These are phyloP conservation scores for Colletotrichum chrysophilum DNA, from an alignment of 2,329 filamentous ascomycete species.

Conservation along the genomic window DNA sequence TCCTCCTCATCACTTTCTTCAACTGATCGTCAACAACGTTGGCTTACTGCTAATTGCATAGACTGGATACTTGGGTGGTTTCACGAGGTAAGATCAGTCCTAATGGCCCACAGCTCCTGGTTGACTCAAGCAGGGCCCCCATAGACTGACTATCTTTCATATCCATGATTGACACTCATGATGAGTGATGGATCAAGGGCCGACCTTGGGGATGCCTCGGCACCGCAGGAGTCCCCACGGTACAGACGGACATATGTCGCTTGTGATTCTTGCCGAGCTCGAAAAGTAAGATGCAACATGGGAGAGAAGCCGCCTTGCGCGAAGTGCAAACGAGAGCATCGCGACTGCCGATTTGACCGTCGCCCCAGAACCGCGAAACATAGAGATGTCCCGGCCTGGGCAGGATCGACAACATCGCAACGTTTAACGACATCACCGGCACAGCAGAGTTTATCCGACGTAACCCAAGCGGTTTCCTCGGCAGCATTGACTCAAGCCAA, in stretches of 20 bases:
- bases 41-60: not conserved
- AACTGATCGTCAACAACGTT: not conserved
- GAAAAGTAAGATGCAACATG: slow-evolving; percentile 18
- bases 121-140: not conserved
- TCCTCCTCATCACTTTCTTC: not conserved
- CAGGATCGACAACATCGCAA: not conserved
- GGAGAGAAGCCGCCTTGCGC: slow-evolving; percentile 18
- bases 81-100: not conserved
- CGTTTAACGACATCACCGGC: not conserved
- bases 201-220: not conserved
- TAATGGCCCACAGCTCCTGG: not conserved
- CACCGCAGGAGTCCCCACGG: not conserved
- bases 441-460: not conserved
- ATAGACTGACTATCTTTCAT: not conserved
- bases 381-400: slow-evolving; percentile 13
- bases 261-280: slow-evolving; percentile 16
- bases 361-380: slow-evolving; percentile 6
- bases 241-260: slow-evolving; percentile 16
- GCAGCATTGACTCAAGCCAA: not conserved
- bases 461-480: not conserved
- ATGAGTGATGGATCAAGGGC: not conserved
- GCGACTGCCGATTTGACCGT: slow-evolving; percentile 14
- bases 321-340: slow-evolving; percentile 19
- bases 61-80: not conserved
- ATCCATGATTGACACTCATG: not conserved